Base-by-base conservation (phyloP, 2,329 filamentous ascomycete species). In the Colletotrichum tanaceti region DNA sequence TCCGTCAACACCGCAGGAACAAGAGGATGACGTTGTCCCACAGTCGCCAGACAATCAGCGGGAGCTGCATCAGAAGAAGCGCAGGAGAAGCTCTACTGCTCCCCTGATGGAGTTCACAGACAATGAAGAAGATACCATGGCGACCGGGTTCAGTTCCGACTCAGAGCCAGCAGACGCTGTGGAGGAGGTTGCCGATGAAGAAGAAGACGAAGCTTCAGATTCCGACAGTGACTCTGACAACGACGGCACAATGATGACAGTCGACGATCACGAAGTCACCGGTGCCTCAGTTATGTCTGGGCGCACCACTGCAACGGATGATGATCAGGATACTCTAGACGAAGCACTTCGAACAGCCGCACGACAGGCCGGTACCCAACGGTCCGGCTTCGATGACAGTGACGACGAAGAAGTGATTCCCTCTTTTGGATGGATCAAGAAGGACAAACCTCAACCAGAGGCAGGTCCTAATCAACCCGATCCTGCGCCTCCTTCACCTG, bases 171-270 rank as follows among this genome's bases (percentile, higher is more conserved):
- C 83, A 24, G 86, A 88, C 73, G 84, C 80, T 14, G 79, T 87
- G 1, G 84, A 85, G 22, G 87, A 88, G 68, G 81, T 86, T n/a
- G 83, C 85, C 6, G 85, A 86, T 49, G 85, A 87, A 28, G 82
- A 85, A 24, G 79, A 79, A 6, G 77, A 81, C 71, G 73, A 62
- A 55, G 78, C 77, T 60, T 81, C 80, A 1, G 80, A 79, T 62
- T 81, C 79, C 32, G 84, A 84, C 43, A 80, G 79, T 2, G 86
- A 91, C 70, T 91, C 93, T 50, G 90, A 91, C 58, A 91, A 93
- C 72, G 91, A 93, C 71, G 91, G 89, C 38, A 94, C 92, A 0
- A 91, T 93, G 78, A 93, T 94, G 89, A 95, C 90, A 43, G 83
- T 97, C 52, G 93, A 95, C 68, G 84, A 92, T 20, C 92, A 96